phyloP scores from a whole-genome alignment of 1,284 basidiomycete species.

The Fomitopsis pinicola region DNA sequence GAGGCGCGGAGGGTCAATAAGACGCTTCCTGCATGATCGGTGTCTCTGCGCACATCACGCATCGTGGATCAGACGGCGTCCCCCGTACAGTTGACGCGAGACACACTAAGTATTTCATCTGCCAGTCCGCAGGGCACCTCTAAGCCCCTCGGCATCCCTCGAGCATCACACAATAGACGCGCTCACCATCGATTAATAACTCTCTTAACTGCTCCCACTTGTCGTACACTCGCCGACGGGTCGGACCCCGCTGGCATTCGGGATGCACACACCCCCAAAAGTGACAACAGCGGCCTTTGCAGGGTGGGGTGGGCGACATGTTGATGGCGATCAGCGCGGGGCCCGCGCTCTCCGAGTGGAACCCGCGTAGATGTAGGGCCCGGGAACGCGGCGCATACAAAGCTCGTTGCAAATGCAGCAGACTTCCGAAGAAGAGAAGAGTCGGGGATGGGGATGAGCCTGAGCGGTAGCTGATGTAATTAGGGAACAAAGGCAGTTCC shows the following conservation, averaged over 20 bases:
- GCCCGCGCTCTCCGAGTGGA: no score
- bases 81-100: background rate
- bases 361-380: no score
- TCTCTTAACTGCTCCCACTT: background rate
- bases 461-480: no score
- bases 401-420: no score
- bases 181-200: background rate
- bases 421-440: no score
- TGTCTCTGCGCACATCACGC: background rate
- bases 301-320: no score
- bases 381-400: no score
- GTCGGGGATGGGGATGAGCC: no score
- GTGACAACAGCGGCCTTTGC: no score
- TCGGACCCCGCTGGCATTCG: background rate
- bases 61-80: background rate
- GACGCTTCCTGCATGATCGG: background rate
- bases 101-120: background rate
- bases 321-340: no score
- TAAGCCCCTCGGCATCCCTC: background rate
- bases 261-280: no score
- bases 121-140: background rate
- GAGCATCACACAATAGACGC: background rate
- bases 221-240: background rate
- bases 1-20: background rate
- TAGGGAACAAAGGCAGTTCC: no score